Evolutionary conservation across 108 stramenopile genomes (phyloP).

Genomic region (Epipyxis sp.): DNA sequence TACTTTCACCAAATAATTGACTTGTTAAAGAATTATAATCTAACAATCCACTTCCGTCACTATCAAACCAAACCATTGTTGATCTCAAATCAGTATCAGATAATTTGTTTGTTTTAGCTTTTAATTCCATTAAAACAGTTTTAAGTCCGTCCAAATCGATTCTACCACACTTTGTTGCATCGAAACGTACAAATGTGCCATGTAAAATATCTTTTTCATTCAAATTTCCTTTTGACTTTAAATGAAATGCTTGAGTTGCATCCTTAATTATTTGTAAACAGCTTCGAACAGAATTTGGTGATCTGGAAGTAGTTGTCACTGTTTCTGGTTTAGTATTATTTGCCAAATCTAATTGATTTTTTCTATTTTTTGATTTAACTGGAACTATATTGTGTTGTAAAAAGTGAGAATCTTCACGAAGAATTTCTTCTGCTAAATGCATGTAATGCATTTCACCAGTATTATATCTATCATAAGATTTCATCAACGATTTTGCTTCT

Average conservation of each 20-base stretch:
- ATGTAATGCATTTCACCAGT: slow-evolving; percentile 1
- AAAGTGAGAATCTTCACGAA: neutral
- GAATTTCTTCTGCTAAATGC: neutral
- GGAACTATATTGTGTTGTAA: neutral
- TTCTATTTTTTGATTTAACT: neutral
- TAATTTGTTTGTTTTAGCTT: no score
- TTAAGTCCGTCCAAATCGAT: neutral
- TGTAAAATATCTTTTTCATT: neutral
- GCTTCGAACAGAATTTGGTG: neutral
- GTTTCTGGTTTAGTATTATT: no score
- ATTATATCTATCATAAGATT: neutral
- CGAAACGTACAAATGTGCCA: neutral
- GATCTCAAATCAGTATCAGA: neutral
- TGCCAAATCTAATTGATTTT: neutral
- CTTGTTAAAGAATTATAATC: slow-evolving; percentile 5
- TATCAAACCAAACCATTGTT: slow-evolving; percentile 20
- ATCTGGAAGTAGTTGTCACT: neutral
- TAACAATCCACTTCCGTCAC: neutral
- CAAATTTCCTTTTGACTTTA: neutral
- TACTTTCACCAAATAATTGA: slow-evolving; percentile 15
- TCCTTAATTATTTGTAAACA: neutral
- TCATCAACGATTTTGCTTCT: neutral
- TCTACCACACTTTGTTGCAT: neutral
- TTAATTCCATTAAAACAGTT: no score
- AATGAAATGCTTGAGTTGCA: neutral